A percentile compares a stretch with the other conserved stretches of the same genome.
These are phyloP conservation scores for Penicillium rolfsii DNA, from an alignment of 2,329 filamentous ascomycete species.

Conservation along the genomic window DNA sequence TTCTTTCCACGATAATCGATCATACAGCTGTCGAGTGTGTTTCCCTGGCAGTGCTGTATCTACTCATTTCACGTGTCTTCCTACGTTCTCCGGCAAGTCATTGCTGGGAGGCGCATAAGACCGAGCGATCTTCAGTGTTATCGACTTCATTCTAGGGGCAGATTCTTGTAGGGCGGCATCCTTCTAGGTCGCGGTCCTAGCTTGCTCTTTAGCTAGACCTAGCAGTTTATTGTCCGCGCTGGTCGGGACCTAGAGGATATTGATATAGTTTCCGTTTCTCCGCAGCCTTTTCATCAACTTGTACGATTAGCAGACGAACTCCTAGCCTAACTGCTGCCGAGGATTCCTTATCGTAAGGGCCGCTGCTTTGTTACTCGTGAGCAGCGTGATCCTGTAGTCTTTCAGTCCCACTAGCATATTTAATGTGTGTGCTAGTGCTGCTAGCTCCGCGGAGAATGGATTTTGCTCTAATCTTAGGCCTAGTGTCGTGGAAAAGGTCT, in stretches of 20 bases:
- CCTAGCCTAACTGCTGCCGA: background rate
- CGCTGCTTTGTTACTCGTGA: background rate
- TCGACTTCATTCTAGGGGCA: background rate
- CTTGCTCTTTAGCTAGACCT: background rate
- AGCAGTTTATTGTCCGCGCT: background rate
- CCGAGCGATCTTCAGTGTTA: background rate
- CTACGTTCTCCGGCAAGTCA: background rate
- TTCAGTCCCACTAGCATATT: background rate
- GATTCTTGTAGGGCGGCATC: background rate
- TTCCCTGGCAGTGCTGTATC: background rate
- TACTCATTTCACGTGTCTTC: background rate
- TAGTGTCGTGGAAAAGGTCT: background rate
- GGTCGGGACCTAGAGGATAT: background rate
- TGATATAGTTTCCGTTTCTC: background rate
- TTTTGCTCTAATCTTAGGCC: background rate
- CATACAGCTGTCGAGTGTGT: background rate
- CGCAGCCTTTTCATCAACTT: background rate
- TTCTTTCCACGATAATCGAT: background rate
- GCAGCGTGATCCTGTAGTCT: background rate
- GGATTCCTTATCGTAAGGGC: background rate
- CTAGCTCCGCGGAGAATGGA: background rate
- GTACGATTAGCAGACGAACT: background rate
- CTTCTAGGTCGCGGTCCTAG: background rate
- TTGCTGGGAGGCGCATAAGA: background rate
- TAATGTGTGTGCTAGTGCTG: background rate